Evolutionary conservation across 805 yeast genomes (phyloP).

Genomic region (Dipodascus geniculatus): DNA sequence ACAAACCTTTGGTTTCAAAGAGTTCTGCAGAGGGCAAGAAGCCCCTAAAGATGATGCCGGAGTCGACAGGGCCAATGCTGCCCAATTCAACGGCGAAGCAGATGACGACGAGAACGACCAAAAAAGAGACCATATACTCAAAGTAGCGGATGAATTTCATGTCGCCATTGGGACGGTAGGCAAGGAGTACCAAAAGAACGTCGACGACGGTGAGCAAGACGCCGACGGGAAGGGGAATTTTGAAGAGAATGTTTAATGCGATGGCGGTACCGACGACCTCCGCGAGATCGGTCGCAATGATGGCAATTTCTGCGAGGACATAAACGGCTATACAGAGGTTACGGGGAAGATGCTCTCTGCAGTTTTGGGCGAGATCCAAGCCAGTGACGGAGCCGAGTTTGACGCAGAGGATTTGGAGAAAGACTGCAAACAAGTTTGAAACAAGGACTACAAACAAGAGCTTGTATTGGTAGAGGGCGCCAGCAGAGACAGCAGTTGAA

Average conservation of each 20-base stretch:
- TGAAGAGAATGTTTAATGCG: slow-evolving; percentile 63
- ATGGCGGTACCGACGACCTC: slow-evolving; percentile 93
- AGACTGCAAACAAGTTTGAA: slow-evolving; percentile 76
- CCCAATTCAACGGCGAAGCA: slow-evolving; percentile 66
- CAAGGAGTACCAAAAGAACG: slow-evolving; percentile 65
- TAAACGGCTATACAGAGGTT: slow-evolving; percentile 57
- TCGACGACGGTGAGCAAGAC: slow-evolving; percentile 72
- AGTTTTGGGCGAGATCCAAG: slow-evolving; percentile 73
- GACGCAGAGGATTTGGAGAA: slow-evolving; percentile 71
- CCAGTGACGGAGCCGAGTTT: slow-evolving; percentile 88
- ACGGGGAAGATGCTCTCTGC: slow-evolving; percentile 56
- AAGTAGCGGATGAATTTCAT: slow-evolving; percentile 65
- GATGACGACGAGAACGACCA: slow-evolving; percentile 62
- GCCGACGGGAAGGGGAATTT: slow-evolving; percentile 63
- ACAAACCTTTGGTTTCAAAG: slow-evolving; percentile 53
- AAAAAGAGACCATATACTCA: slow-evolving; percentile 58
- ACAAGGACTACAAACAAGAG: slow-evolving; percentile 60
- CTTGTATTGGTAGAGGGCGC: slow-evolving; percentile 66
- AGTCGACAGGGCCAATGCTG: slow-evolving; percentile 34
- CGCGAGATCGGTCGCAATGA: slow-evolving; percentile 85
- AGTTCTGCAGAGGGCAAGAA: slow-evolving; percentile 58
- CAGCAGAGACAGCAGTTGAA: slow-evolving; percentile 81
- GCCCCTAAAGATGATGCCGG: slow-evolving; percentile 45
- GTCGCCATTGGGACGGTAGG: slow-evolving; percentile 67
- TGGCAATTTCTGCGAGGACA: slow-evolving; percentile 70